Conservation (phyloP, 192 early-diverging fungal genomes). For the Gigaspora rosea region DNA sequence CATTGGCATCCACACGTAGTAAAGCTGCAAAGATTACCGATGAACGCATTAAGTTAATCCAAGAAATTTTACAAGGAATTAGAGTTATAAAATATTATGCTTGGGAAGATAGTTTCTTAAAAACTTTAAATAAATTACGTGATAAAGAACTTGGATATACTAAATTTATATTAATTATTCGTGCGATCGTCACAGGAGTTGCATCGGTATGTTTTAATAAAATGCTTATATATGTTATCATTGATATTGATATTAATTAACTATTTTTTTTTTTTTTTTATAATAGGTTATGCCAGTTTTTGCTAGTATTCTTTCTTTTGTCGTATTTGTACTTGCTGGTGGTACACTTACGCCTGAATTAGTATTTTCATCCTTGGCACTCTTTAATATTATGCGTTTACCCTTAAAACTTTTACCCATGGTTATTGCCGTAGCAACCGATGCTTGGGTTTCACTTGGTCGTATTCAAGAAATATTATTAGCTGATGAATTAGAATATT, state of each 20-base stretch:
- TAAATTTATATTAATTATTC: conserved; percentile 50
- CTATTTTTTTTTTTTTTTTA: too few relatives aligned
- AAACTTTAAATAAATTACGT: conserved; percentile 60
- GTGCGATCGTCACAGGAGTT: conserved; percentile 53
- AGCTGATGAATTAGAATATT: conserved; percentile 62
- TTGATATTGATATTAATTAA: too few relatives aligned
- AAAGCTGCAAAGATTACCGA: conserved; percentile 64
- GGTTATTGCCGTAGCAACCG: conserved; percentile 55
- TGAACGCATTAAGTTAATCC: conserved; percentile 67
- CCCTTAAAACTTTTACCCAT: conserved; percentile 65
- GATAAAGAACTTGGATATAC: conserved; percentile 53
- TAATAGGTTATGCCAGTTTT: conserved; percentile 51
- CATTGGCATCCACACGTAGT: conserved; percentile 39
- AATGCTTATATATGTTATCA: too few relatives aligned
- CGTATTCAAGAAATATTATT: conserved; percentile 64
- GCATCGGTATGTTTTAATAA: conserved; percentile 45
- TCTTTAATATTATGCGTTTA: conserved; percentile 66
- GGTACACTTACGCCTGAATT: conserved; percentile 44
- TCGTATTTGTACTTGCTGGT: conserved; percentile 45
- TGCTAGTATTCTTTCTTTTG: conserved; percentile 36
- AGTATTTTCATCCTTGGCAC: conserved; percentile 62
- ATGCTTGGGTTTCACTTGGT: conserved; percentile 57
- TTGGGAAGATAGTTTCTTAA: conserved; percentile 71
- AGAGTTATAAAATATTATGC: conserved; percentile 92
- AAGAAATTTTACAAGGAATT: conserved; percentile 69